Evolutionary conservation across 352 stramenopile genomes (phyloP), one percentile per base, ranked within the genome.

Genomic region (Globisporangium radiosum): DNA sequence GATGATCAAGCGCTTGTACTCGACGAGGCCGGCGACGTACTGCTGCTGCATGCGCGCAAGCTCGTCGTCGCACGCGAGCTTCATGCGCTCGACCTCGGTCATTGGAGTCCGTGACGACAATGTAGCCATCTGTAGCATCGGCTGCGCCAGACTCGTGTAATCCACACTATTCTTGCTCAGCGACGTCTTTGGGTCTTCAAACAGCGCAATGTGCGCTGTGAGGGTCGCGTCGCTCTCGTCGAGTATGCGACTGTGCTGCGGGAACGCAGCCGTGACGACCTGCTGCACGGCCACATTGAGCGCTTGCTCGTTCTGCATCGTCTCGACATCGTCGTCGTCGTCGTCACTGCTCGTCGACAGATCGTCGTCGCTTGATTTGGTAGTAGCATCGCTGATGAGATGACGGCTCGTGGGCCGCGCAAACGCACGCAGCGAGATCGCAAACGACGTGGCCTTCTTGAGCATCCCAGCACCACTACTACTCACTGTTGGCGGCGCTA

Each of bases 1-100:
- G 49, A 90, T 73, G n/a, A 90, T 68, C 7, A 90, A 59, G 5
- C 64, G 69, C 63, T 90, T 90, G 72, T 90, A 90, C 57, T 88
- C 81, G 19, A 80, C 63, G 40, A 90, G 56, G 0, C 71, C 69
- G 0, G 69, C 59, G 14, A 88, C 71, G 52, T 88, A 88, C 59
- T 86, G 76, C 54, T 81, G 68, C 62, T 85, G 86, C 39, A 86
- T 66, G 13, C 49, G 62, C 11, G 69, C 65, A 0, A 90, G 57
- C 58, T 87, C 71, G 36, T 75, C 59, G 1, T 69, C 65, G 55
- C 75, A 79, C 17, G 62, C 56, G 0, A 52, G 47, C 10, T 70
- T 74, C 44, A 88, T 59, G 13, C 60, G 47, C n/a, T 77, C 72
- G 47, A 90, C 42, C 36, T 87, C 73, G 17, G 58, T 68, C 14